These are phyloP conservation scores for Mycena polygramma DNA, from an alignment of 768 basidiomycete species.

Conservation along the genomic window DNA sequence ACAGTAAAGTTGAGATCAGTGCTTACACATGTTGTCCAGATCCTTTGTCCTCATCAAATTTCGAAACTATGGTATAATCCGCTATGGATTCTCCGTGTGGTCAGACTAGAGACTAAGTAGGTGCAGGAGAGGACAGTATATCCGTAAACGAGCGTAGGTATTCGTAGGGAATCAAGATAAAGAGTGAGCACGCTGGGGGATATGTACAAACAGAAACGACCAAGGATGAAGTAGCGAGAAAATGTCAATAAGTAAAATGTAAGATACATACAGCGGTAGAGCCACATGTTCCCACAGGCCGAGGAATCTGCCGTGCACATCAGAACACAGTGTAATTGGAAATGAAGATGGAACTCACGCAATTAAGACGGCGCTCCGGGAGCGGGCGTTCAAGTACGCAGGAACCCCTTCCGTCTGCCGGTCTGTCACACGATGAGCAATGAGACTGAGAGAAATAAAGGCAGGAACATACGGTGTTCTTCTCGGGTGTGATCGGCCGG, in stretches of 20 bases:
- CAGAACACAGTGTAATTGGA: too few species aligned
- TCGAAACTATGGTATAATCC: conserved; percentile 50
- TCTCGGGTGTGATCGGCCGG: conserved; percentile 95
- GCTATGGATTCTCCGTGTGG: conserved; percentile 53
- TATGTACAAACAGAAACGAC: conserved; percentile 54
- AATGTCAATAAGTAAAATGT: conserved; percentile 47
- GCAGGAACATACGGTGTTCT: conserved; percentile 71
- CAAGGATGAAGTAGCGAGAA: conserved; percentile 40
- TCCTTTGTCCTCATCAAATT: not conserved
- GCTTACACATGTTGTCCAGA: conserved; percentile 30
- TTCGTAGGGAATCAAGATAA: conserved; percentile 67
- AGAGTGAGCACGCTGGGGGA: conserved; percentile 52
- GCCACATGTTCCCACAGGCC: conserved; percentile 46
- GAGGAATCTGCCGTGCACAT: conserved; percentile 5
- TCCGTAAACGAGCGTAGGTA: conserved; percentile 72
- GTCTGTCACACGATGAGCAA: conserved; percentile 54
- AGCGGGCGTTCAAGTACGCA: conserved; percentile 64
- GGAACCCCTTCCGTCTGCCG: conserved; percentile 81
- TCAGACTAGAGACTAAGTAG: conserved; percentile 68
- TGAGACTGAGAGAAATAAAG: conserved; percentile 30
- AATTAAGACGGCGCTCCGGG: too few species aligned
- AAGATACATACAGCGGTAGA: conserved; percentile 47
- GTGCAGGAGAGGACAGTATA: conserved; percentile 63
- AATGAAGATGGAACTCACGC: too few species aligned
- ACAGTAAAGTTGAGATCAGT: conserved; percentile 42